Evolutionary conservation across 441 rosid species (phyloP).

Genomic region (Pelargonium fulgidum): DNA sequence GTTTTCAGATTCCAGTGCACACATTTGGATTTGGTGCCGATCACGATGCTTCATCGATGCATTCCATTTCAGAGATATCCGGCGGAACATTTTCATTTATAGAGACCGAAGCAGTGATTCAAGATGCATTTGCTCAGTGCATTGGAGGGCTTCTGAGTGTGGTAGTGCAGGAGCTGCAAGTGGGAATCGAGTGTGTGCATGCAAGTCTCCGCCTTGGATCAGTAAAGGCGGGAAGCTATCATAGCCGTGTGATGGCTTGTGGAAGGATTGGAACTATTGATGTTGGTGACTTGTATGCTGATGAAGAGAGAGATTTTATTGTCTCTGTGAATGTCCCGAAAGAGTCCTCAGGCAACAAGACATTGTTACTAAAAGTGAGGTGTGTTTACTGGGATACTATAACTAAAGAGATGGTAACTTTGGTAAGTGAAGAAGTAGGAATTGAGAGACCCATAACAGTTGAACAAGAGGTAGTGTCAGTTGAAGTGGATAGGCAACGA

Average conservation of each 20-base stretch:
- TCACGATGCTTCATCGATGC: constrained; percentile 91
- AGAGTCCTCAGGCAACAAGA: constrained; percentile 36
- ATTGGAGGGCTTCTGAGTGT: constrained; percentile 91
- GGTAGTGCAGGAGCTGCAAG: constrained; percentile 64
- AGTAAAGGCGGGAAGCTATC: constrained; percentile 80
- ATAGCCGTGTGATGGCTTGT: constrained; percentile 39
- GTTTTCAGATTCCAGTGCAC: constrained; percentile 85
- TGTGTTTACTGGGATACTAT: constrained; percentile 77
- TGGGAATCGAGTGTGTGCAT: constrained; percentile 42
- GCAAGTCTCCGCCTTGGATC: constrained; percentile 46
- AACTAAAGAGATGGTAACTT: constrained; percentile 49
- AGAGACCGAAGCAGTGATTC: constrained; percentile 80
- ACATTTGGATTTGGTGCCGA: constrained; percentile 93
- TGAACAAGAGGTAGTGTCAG: constrained; percentile 43
- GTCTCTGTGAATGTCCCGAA: constrained; percentile 54
- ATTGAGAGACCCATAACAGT: constrained; percentile 54
- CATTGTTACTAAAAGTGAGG: constrained; percentile 57
- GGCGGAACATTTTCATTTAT: constrained; percentile 97
- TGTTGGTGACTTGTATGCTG: constrained; percentile 94
- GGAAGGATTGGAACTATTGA: constrained; percentile 53
- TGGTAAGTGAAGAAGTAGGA: constrained; percentile 46
- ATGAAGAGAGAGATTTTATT: constrained; percentile 83
- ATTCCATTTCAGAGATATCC: constrained; percentile 76
- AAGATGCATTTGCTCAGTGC: constrained; percentile 98
- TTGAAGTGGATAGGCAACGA: constrained; percentile 92